Conservation (phyloP, 2,329 filamentous ascomycete species). For the Fusarium sulawesiense region DNA sequence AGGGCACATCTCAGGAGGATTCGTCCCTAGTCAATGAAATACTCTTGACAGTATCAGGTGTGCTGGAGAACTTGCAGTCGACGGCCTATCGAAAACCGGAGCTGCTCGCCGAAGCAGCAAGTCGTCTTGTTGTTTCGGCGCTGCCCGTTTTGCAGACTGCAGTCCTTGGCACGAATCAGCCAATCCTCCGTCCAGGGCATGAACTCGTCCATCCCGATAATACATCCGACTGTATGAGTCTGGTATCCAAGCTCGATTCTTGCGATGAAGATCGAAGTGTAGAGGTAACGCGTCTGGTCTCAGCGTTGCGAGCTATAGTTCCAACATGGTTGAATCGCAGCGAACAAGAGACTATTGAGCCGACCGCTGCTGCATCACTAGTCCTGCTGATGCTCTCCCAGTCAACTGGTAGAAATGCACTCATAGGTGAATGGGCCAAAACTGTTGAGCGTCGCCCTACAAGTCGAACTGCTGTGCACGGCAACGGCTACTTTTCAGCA, state of each 20-base stretch:
- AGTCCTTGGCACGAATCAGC: conserved; percentile 30
- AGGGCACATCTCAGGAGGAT: conserved; percentile 25
- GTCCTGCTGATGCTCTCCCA: conserved; percentile 60
- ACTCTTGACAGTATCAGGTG: conserved; percentile 44
- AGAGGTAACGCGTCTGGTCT: conserved; percentile 38
- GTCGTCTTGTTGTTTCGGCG: conserved; percentile 66
- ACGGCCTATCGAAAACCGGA: conserved; percentile 69
- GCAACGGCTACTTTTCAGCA: conserved; percentile 65
- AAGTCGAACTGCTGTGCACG: conserved; percentile 53
- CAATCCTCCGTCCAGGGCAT: conserved; percentile 38
- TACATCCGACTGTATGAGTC: conserved; percentile 32
- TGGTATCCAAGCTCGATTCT: conserved; percentile 40
- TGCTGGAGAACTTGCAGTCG: conserved; percentile 56
- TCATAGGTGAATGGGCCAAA: conserved; percentile 61
- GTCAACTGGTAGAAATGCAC: conserved; percentile 50
- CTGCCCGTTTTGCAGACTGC: conserved; percentile 60
- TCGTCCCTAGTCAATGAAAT: conserved; percentile 47
- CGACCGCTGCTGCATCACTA: conserved; percentile 63
- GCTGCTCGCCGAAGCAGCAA: conserved; percentile 70
- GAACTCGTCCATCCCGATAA: conserved; percentile 41
- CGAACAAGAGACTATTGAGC: conserved; percentile 62
- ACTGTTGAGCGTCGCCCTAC: conserved; percentile 52
- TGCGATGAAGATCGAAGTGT: conserved; percentile 1
- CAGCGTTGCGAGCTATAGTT: conserved; percentile 51
- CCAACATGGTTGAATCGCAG: conserved; percentile 61